These are phyloP conservation scores for Vigna mungo DNA, from an alignment of 306 rosid species.

Conservation along the genomic window DNA sequence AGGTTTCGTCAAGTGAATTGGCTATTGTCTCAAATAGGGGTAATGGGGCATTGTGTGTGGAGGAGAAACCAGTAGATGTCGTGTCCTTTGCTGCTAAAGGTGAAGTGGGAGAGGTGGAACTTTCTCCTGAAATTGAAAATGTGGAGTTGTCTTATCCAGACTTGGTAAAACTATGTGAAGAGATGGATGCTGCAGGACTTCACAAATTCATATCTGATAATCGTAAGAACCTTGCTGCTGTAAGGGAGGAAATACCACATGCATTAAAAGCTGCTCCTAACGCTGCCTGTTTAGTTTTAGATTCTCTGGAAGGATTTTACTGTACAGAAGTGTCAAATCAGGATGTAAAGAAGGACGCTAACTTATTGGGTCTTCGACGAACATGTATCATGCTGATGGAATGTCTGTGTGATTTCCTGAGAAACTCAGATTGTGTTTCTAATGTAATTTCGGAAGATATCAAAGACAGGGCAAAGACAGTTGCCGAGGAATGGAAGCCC, in stretches of 20 bases:
- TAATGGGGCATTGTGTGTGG: constrained; percentile 52
- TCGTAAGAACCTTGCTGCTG: constrained; percentile 88
- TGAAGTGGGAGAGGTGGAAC: constrained; percentile 51
- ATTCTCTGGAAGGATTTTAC: constrained; percentile 88
- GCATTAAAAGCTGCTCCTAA: constrained; percentile 82
- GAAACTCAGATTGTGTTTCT: constrained; percentile 58
- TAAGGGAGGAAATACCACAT: constrained; percentile 87
- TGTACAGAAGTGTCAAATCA: constrained; percentile 61
- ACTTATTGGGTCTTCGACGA: constrained; percentile 86
- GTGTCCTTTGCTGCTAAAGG: constrained; percentile 57
- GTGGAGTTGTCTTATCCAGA: constrained; percentile 75
- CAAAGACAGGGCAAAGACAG: constrained; percentile 72
- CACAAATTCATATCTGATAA: constrained; percentile 96
- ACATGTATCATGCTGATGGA: constrained; percentile 99
- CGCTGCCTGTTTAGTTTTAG: constrained; percentile 84
- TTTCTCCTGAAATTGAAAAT: constrained; percentile 56
- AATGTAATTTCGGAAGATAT: constrained; percentile 70
- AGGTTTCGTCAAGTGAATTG: constrained; percentile 63
- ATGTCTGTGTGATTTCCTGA: constrained; percentile 74
- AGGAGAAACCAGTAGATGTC: constrained; percentile 67
- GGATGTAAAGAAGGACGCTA: constrained; percentile 92
- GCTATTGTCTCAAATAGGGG: constrained; percentile 55
- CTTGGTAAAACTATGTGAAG: constrained; percentile 74
- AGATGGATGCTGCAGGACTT: constrained; percentile 90
- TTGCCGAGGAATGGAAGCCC: constrained; percentile 96